Evolutionary conservation across 2,329 filamentous ascomycete genomes (phyloP).

Genomic region (Alternaria sp.): DNA sequence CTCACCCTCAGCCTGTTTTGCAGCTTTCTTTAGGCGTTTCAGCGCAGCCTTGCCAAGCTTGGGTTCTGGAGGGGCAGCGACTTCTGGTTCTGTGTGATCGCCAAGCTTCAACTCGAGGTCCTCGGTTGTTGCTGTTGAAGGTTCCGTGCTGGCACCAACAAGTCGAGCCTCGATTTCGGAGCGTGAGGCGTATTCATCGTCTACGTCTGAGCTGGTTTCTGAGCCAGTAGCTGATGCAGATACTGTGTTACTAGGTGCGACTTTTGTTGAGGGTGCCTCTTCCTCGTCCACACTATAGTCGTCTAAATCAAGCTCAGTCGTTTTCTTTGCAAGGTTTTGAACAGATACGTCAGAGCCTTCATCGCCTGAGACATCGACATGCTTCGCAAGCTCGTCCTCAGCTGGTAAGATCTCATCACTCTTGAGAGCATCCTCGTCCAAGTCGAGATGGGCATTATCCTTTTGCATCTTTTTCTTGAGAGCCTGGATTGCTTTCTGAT

Average conservation of each 20-base stretch:
- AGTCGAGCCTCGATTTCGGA: slow-evolving; percentile 49
- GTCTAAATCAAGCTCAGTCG: slow-evolving; percentile 24
- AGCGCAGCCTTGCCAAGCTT: slow-evolving; percentile 60
- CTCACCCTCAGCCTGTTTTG: slow-evolving; percentile 48
- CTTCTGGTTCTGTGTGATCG: slow-evolving; percentile 9
- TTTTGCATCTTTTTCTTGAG: slow-evolving; percentile 82
- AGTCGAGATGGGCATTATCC: slow-evolving; percentile 71
- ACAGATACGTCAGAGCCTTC: slow-evolving; percentile 52
- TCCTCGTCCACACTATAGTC: slow-evolving; percentile 22
- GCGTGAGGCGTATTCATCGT: slow-evolving; percentile 50
- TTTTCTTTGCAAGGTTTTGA: slow-evolving; percentile 28
- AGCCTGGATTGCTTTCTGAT: slow-evolving; percentile 83
- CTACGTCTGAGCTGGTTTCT: slow-evolving; percentile 26
- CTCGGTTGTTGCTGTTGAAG: slow-evolving; percentile 13
- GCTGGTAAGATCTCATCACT: slow-evolving; percentile 46
- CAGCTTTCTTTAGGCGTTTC: slow-evolving; percentile 57
- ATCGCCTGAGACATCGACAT: slow-evolving; percentile 13
- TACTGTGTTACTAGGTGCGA: neutral
- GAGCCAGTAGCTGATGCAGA: neutral
- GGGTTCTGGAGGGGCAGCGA: slow-evolving; percentile 22
- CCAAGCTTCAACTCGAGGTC: slow-evolving; percentile 12
- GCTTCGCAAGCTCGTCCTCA: slow-evolving; percentile 39
- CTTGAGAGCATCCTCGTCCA: slow-evolving; percentile 49
- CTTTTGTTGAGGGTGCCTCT: slow-evolving; percentile 9
- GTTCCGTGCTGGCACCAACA: slow-evolving; percentile 18